Evolutionary conservation across 768 basidiomycete species (phyloP), one percentile per base, ranked within the genome.

Genomic region (Dioszegia aurantiaca): DNA sequence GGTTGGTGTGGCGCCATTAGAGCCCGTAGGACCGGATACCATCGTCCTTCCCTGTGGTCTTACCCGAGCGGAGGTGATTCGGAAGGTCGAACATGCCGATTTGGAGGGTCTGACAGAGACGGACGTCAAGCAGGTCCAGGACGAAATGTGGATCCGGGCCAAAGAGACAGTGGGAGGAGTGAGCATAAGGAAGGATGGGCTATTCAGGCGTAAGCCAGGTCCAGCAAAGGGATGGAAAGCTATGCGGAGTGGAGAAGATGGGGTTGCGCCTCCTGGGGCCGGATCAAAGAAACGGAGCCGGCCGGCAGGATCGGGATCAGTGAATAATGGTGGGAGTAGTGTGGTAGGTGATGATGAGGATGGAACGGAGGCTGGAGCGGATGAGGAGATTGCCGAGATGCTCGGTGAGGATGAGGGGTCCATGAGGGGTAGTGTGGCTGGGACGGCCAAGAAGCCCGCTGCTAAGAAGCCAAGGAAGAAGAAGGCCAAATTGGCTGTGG

Each of bases 171-270:
- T 52, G 16, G 64, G 61, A 6, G 60, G 57, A 36, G 63, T 63
- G 3, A 56, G 58, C 2, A 61, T 66, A 1, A 69, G 72, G 42
- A 76, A 76, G 55, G 75, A 76, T 51, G 75, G 75, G 5, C 67
- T 65, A 24, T 52, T 68, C 2, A 59, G 75, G 17, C 65, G 67
- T 55, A 76, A 76, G 48, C 75, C 75, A 37, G 75, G 75, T 19
- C 75, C 75, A 3, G 59, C 69, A 37, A 65, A 76, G 60, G 66
- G 75, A 21, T 68, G 66, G 68, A 65, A 72, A 57, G 58, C 67
- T 57, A 55, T 70, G 24, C 39, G 64, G 21, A 58, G 60, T 21
- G n/a, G n/a, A n/a, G 53, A 54, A 33, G 46, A 55, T 47, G 42
- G 46, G 36, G 37, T 21, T 12, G 36, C 17, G 16, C 11, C 41